Evolutionary conservation across 257 asterid species (phyloP).

Genomic region (Coffea canephora): DNA sequence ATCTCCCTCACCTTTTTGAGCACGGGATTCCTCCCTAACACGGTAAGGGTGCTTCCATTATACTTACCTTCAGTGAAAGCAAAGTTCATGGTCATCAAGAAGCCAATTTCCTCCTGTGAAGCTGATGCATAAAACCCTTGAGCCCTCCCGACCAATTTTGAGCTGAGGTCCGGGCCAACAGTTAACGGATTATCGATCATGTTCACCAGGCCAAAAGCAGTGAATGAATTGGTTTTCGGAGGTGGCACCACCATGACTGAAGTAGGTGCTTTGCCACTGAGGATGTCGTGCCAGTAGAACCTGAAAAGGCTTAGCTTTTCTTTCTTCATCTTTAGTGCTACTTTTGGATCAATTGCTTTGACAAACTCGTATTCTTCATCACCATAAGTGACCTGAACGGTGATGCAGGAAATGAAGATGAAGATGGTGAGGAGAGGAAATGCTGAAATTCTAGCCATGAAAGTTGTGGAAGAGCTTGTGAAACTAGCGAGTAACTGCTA

Average conservation of each 20-base stretch:
- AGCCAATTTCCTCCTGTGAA: constrained; percentile 21
- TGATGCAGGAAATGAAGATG: constrained; percentile 21
- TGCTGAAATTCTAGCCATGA: constrained; percentile 29
- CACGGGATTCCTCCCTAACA: constrained; percentile 54
- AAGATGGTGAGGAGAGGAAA: background rate
- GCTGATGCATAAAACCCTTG: constrained; percentile 28
- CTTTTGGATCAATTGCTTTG: constrained; percentile 13
- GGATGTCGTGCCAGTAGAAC: constrained; percentile 33
- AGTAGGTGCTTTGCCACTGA: constrained; percentile 18
- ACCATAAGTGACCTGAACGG: constrained; percentile 3
- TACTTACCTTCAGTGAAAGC: constrained; percentile 21
- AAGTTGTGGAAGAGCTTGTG: background rate
- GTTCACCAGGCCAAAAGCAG: constrained; percentile 17
- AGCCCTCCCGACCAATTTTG: constrained; percentile 19
- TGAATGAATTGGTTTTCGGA: constrained; percentile 2
- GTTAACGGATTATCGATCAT: constrained; percentile 27
- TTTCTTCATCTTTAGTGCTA: background rate
- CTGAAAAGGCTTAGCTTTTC: constrained; percentile 31
- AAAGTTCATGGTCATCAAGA: constrained; percentile 30
- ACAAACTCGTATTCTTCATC: constrained; percentile 15
- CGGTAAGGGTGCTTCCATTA: constrained; percentile 25
- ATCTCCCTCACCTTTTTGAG: constrained; percentile 46
- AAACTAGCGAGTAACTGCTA: no score
- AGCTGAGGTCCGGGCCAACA: constrained; percentile 9
- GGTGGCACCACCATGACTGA: constrained; percentile 23